Base-by-base conservation (phyloP, 2,329 filamentous ascomycete genomes). In the Cercospora janseana region DNA sequence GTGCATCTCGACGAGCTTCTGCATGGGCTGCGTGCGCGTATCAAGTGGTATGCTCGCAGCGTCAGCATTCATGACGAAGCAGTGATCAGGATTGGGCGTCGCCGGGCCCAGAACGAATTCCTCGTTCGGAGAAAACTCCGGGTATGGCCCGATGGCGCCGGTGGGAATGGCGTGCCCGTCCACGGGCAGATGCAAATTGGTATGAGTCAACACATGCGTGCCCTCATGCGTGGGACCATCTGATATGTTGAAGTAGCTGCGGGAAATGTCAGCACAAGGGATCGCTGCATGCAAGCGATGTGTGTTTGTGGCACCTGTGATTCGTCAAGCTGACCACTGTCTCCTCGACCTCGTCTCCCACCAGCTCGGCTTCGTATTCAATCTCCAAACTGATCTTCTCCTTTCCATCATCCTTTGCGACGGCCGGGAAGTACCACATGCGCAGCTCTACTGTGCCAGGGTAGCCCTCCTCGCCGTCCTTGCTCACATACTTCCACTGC, bases 291-390 rank as follows among this genome's bases (percentile, higher is more conserved):
- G 46, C 37, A 45, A 49, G 40, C 20, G 27, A 42, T 15, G 32
- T 20, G 6, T 44, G 32, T 12, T 38, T 40, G 12, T 21, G 31
- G 23, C 47, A 89, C 86, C 88, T 94, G 75, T 98, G 92, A 74
- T 97, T 98, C 42, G 93, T 97, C 72, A 97, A 80, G 72, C 91
- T 94, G 68, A 97, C 81, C 32, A 84, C 84, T 0, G 92, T 97
- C 77, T 96, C 92, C n/a, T 91, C 83, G 9, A 84, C 85, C 42
- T 86, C 78, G 52, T 81, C 85, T 3, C 80, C 65, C 3, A 89
- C 78, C 38, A 97, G 77, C 69, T 88, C 82, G 15, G 87, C 90
- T 75, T 95, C 87, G 67, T 94, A 97, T 69, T 97, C 93, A 42
- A 94, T 87, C 49, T 84, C 84, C 50, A 97, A 72, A 15, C 93